Evolutionary conservation across 768 basidiomycete genomes (phyloP).

Genomic region (Pilatotrama ljubarskyi): DNA sequence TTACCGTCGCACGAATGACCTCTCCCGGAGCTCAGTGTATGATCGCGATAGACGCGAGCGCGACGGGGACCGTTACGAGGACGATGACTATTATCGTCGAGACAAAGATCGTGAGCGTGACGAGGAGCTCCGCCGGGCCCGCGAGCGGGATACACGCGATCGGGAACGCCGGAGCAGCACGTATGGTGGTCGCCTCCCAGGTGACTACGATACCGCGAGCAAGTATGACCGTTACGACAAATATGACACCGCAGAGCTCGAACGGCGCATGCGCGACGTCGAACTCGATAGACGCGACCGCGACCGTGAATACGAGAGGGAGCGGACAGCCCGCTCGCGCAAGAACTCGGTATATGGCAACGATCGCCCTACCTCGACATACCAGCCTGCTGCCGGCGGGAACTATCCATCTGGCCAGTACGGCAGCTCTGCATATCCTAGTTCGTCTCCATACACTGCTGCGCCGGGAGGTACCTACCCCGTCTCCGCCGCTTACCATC

Average conservation of each 20-base stretch:
- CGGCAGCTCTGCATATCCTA: background rate
- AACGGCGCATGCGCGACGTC: conserved; percentile 37
- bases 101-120: conserved; percentile 24
- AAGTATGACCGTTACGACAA: conserved; percentile 16
- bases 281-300: conserved; percentile 25
- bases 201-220: background rate
- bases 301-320: conserved; percentile 20
- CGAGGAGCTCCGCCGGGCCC: conserved; percentile 52
- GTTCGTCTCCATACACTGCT: conserved; percentile 11
- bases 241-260: conserved; percentile 36
- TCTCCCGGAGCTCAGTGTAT: conserved; percentile 2
- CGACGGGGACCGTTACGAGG: conserved; percentile 21
- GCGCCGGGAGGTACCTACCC: conserved; percentile 22
- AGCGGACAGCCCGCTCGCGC: conserved; percentile 22
- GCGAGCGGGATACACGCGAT: conserved; percentile 51
- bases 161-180: conserved; percentile 18
- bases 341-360: conserved; percentile 21
- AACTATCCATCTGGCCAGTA: conserved; percentile 1
- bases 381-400: conserved; percentile 22
- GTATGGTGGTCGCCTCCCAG: conserved; percentile 19
- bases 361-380: conserved; percentile 19
- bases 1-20: conserved; percentile 53
- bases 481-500: conserved; percentile 12
- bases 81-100: conserved; percentile 39
- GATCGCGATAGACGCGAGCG: conserved; percentile 31